Percentiles rank a stretch among this genome's conserved stretches.
These are phyloP conservation scores for Malus sylvestris DNA, from an alignment of 306 rosid genomes.

Conservation along the genomic window DNA sequence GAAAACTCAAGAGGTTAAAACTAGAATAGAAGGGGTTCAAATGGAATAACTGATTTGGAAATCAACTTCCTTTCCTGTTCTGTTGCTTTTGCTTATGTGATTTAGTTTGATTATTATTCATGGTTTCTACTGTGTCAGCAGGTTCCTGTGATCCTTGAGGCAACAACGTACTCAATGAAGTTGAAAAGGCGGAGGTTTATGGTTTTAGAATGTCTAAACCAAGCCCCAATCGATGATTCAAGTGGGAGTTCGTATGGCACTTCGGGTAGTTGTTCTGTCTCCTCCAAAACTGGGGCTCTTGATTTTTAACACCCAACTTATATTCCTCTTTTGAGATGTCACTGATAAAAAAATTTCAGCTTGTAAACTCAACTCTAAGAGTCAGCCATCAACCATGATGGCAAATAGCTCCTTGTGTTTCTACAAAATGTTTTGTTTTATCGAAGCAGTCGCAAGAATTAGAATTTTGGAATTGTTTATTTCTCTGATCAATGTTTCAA, in stretches of 20 bases:
- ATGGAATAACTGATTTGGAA: neutral
- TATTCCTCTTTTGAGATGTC: neutral
- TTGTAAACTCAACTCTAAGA: neutral
- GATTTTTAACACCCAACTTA: constrained; percentile 46
- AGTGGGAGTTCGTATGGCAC: constrained; percentile 71
- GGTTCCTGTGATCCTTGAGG: constrained; percentile 79
- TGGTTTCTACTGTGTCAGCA: constrained; percentile 16
- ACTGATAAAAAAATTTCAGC: neutral
- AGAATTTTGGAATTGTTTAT: neutral
- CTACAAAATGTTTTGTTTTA: neutral
- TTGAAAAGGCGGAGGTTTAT: constrained; percentile 67
- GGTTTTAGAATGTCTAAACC: constrained; percentile 82
- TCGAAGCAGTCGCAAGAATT: neutral
- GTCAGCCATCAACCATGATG: neutral
- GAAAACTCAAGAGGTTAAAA: neutral
- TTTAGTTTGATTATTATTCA: neutral
- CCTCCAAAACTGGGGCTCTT: constrained; percentile 47
- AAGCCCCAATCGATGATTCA: constrained; percentile 75
- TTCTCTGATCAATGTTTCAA: too few relatives aligned
- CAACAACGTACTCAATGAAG: constrained; percentile 73
- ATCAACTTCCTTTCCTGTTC: neutral
- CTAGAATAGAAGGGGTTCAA: too few relatives aligned
- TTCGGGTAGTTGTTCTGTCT: constrained; percentile 61
- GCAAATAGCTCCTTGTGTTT: neutral
- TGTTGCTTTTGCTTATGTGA: neutral